phyloP scores from a whole-genome alignment of 352 stramenopile species.

The Globisporangium nagaii region DNA sequence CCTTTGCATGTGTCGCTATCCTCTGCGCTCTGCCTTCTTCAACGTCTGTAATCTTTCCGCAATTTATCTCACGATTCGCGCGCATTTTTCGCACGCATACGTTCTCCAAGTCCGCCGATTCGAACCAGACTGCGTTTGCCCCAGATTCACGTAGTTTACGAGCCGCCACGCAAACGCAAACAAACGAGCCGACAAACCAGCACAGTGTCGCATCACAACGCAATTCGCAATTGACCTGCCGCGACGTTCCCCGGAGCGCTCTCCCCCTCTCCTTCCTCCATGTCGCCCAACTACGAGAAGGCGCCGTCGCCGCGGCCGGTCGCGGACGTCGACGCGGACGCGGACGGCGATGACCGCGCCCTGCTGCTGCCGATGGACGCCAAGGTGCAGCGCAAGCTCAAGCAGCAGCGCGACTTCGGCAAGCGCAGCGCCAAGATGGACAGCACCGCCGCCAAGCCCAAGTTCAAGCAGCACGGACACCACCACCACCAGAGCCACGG shows the following conservation, averaged over 20 bases:
- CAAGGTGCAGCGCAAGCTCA: slow-evolving; percentile 65
- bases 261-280: neutral
- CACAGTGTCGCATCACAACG: slow-evolving; percentile 1
- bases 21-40: too few relatives aligned
- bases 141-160: neutral
- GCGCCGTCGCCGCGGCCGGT: neutral
- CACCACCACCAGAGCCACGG: slow-evolving; percentile 11
- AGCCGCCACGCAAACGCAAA: slow-evolving; percentile 1
- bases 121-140: neutral
- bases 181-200: neutral
- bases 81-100: neutral
- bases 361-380: slow-evolving; percentile 15
- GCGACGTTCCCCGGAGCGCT: neutral
- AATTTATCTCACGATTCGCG: neutral
- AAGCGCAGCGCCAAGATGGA: slow-evolving; percentile 18
- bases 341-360: neutral
- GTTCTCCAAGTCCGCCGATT: neutral
- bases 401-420: slow-evolving; percentile 51
- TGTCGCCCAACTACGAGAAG: slow-evolving; percentile 11
- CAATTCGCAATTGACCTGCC: slow-evolving; percentile 7
- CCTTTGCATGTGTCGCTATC: too few relatives aligned
- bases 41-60: neutral
- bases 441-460: slow-evolving; percentile 5
- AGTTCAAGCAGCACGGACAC: slow-evolving; percentile 34
- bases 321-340: neutral